phyloP scores from a whole-genome alignment of 1,284 basidiomycete species.

The Flammula alnicola region DNA sequence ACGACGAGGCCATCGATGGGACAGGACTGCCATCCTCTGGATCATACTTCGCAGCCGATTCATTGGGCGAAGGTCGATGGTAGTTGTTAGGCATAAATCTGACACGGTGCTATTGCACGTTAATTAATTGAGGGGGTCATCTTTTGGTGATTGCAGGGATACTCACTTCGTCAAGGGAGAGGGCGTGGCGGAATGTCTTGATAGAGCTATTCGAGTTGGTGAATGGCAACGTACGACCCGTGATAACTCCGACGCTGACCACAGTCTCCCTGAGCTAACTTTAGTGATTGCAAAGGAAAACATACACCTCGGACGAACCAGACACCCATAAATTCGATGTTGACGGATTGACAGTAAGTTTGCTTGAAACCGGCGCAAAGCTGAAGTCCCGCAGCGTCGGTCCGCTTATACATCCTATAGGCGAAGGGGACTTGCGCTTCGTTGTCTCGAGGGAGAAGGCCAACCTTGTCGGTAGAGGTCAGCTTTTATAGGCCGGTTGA shows the following conservation, averaged over 20 bases:
- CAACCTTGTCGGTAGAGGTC: slow-evolving; percentile 43
- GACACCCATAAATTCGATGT: slow-evolving; percentile 67
- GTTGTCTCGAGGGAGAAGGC: slow-evolving; percentile 63
- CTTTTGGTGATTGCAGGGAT: neutral
- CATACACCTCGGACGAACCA: slow-evolving; percentile 48
- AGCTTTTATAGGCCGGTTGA: neutral
- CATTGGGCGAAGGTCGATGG: slow-evolving; percentile 41
- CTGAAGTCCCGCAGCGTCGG: slow-evolving; percentile 45
- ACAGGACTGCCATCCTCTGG: slow-evolving; percentile 29
- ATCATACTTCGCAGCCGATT: slow-evolving; percentile 20
- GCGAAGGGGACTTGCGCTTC: slow-evolving; percentile 67
- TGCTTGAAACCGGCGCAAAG: slow-evolving; percentile 65
- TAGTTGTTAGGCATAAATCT: slow-evolving; percentile 58
- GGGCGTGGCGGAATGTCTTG: slow-evolving; percentile 63
- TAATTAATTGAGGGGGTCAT: no score
- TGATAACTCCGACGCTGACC: slow-evolving; percentile 63
- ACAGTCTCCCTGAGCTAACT: slow-evolving; percentile 63
- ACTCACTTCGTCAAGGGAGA: slow-evolving; percentile 65
- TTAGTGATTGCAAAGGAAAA: slow-evolving; percentile 17
- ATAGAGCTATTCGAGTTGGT: slow-evolving; percentile 61
- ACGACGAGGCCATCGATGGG: neutral
- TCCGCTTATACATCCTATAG: slow-evolving; percentile 63
- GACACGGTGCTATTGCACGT: slow-evolving; percentile 53
- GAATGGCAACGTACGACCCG: slow-evolving; percentile 62
- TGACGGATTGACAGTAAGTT: slow-evolving; percentile 63